Evolutionary conservation across 1,139 yeast species (phyloP).

Genomic region (Magnusiomyces ingens): DNA sequence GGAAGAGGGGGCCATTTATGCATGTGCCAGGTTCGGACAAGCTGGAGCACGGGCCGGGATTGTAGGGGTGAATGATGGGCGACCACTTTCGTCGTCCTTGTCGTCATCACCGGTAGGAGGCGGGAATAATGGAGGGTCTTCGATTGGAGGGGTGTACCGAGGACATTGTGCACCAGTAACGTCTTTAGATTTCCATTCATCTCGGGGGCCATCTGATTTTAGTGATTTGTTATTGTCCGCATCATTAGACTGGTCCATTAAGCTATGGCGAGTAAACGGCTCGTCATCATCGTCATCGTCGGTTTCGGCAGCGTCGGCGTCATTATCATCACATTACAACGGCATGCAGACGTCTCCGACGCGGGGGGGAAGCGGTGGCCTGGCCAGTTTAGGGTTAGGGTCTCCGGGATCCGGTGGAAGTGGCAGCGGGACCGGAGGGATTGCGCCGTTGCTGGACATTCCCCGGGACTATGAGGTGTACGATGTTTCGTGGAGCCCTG

Average conservation of each 20-base stretch:
- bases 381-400: conserved; percentile 14
- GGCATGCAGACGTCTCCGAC: neutral
- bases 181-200: conserved; percentile 30
- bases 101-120: neutral
- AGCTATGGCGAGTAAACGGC: conserved; percentile 32
- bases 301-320: too few relatives aligned
- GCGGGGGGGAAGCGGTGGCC: neutral
- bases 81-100: neutral
- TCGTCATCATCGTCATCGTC: neutral
- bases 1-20: conserved; percentile 44
- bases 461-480: conserved; percentile 38
- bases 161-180: conserved; percentile 38
- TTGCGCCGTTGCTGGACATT: conserved; percentile 17
- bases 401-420: neutral
- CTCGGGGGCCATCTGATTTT: conserved; percentile 27
- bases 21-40: conserved; percentile 35
- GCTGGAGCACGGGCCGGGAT: conserved; percentile 33
- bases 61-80: conserved; percentile 20
- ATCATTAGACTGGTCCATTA: conserved; percentile 40
- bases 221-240: conserved; percentile 33
- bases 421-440: neutral
- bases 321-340: too few relatives aligned
- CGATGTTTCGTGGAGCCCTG: conserved; percentile 42
- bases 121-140: conserved; percentile 10
- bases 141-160: conserved; percentile 24